Base-by-base conservation (phyloP, 306 rosid species). In the Hippophae rhamnoides region DNA sequence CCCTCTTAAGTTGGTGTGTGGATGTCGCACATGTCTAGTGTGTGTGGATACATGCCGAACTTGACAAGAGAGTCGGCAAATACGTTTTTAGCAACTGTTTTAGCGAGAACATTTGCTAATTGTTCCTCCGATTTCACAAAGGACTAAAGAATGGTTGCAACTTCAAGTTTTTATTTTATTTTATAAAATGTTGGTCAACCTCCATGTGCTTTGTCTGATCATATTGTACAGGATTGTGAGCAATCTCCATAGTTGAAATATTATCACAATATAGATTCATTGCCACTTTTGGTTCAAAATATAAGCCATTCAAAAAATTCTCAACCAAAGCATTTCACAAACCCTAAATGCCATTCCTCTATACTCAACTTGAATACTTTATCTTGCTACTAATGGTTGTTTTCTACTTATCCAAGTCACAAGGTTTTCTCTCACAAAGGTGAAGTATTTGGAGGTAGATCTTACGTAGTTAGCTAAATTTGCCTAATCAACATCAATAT, bases 271-370 rank as follows among this genome's bases (percentile, higher is more conserved):
- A 54, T 25, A 54, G 18, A 3, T 51, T 51, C 26, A 51, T 51
- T 51, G 7, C 55, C 10, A 9, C 58, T 13, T 54, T 1, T 14
- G 58, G 26, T 31, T 54, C 40, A 54, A 54, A 7, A 26, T 42
- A 1, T 13, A 54, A 18, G 26, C 18, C 42, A 31, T 40, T 54
- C 18, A 54, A 9, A 11, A 54, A 25, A 18, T 54, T 8, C 42
- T 54, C 40, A 54, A 54, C 40, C 55, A 51, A 9, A 51, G 13
- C 11, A 51, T 9, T 18, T 51, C 13, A 27, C 13, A 51, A 11
- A 51, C 58, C 26, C 58, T 40, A 54, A 54, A 54, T 14, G 41
- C 9, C 58, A 54, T 54, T 31, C 9, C 58, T 54, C 12, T 25
- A 26, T 54, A 26, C 58, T 50, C 3, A n/a, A 13, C 23, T 50